These are phyloP conservation scores for Ceratobasidium sp. DNA, from an alignment of 1,284 basidiomycete genomes.

Conservation along the genomic window DNA sequence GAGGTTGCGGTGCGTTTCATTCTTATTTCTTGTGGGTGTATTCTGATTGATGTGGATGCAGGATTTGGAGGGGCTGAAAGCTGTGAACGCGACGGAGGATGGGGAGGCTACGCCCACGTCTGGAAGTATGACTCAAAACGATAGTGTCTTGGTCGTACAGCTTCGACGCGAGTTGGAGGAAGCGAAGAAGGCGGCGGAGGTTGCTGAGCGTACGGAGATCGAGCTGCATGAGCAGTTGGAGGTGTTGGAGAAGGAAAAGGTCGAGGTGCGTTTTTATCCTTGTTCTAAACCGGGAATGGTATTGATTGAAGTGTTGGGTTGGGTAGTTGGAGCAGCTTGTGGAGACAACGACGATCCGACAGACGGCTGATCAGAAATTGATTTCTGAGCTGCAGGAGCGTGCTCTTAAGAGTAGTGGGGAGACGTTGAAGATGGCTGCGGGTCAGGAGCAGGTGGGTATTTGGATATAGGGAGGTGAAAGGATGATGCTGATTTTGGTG, in stretches of 20 bases:
- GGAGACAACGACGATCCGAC: slow-evolving; percentile 49
- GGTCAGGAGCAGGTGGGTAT: slow-evolving; percentile 34
- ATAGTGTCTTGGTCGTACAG: slow-evolving; percentile 62
- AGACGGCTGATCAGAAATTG: slow-evolving; percentile 31
- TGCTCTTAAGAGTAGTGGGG: slow-evolving; percentile 12
- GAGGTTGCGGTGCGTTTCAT: slow-evolving; percentile 77
- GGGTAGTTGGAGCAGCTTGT: slow-evolving; percentile 56
- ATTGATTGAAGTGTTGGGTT: no score
- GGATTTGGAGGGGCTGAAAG: slow-evolving; percentile 67
- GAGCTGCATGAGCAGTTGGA: slow-evolving; percentile 53
- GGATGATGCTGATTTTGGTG: no score
- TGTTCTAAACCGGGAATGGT: no score
- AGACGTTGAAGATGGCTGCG: slow-evolving; percentile 1
- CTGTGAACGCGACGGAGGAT: slow-evolving; percentile 53
- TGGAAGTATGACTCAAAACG: slow-evolving; percentile 46
- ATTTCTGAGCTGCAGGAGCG: slow-evolving; percentile 26
- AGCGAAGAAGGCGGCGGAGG: slow-evolving; percentile 49
- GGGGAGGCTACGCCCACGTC: slow-evolving; percentile 49
- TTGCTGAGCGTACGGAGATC: slow-evolving; percentile 50
- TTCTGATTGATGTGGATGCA: slow-evolving; percentile 52
- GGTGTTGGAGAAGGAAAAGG: slow-evolving; percentile 57
- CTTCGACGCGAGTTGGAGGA: slow-evolving; percentile 59
- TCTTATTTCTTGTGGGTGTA: slow-evolving; percentile 30
- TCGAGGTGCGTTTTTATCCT: slow-evolving; percentile 54
- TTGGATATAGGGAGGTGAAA: neutral